Evolutionary conservation across 2,329 filamentous ascomycete genomes (phyloP).

Genomic region (Leptographium lundbergii): DNA sequence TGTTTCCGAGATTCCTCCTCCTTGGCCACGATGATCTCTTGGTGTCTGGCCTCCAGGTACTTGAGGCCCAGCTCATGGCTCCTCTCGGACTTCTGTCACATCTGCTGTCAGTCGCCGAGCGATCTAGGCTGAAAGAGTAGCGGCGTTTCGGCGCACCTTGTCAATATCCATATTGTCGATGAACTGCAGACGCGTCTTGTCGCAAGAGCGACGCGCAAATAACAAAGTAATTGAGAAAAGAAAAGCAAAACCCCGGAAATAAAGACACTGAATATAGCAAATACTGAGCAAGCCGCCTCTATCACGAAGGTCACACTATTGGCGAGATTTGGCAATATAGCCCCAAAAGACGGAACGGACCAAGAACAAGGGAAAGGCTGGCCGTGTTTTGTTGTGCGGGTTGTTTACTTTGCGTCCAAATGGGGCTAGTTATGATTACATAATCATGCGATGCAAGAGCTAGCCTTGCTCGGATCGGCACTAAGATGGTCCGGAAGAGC

Average conservation of each 20-base stretch:
- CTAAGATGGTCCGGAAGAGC: conserved; percentile 5
- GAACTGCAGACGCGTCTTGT: neutral
- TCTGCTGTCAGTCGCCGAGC: neutral
- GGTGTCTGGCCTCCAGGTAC: conserved; percentile 52
- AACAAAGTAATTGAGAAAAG: neutral
- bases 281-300: neutral
- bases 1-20: conserved; percentile 63
- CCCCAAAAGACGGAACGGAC: neutral
- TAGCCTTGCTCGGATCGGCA: conserved; percentile 3
- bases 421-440: neutral
- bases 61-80: conserved; percentile 52
- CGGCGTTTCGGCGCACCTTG: conserved; percentile 19
- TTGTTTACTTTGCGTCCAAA: conserved; percentile 11
- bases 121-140: neutral
- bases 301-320: neutral
- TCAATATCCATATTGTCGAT: conserved; percentile 21
- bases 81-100: conserved; percentile 27
- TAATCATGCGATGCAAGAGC: neutral
- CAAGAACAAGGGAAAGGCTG: neutral
- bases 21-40: conserved; percentile 55
- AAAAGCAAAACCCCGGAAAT: neutral
- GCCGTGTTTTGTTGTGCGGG: conserved; percentile 4
- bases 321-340: neutral
- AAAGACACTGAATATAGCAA: neutral
- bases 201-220: neutral